Evolutionary conservation across 768 basidiomycete species (phyloP).

Genomic region (Amyloporia xantha): DNA sequence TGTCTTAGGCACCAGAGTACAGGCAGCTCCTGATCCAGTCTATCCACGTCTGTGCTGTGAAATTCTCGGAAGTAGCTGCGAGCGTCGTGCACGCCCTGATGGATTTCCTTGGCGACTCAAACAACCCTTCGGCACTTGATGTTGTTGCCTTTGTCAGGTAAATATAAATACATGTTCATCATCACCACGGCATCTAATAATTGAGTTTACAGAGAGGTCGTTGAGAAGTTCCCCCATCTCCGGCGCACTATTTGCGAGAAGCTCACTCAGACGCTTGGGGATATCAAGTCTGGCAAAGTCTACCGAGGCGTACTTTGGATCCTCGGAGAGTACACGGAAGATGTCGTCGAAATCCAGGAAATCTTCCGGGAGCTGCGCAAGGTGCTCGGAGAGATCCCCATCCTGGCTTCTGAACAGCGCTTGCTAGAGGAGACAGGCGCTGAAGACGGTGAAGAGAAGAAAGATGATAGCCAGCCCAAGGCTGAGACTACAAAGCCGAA

Average conservation of each 20-base stretch:
- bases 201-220: conserved; percentile 63
- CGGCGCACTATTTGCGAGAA: conserved; percentile 80
- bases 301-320: conserved; percentile 97
- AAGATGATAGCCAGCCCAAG: conserved; percentile 45
- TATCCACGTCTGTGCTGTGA: conserved; percentile 93
- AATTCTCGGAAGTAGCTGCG: conserved; percentile 94
- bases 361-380: conserved; percentile 76
- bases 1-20: conserved; percentile 80
- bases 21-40: conserved; percentile 94
- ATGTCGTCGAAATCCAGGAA: conserved; percentile 56
- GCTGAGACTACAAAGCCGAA: conserved; percentile 51
- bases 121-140: conserved; percentile 91
- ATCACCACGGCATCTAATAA: neutral
- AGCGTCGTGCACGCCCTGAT: conserved; percentile 90
- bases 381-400: conserved; percentile 95
- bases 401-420: conserved; percentile 83
- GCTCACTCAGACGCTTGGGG: conserved; percentile 69
- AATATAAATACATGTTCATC: conserved; percentile 9
- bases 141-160: conserved; percentile 81
- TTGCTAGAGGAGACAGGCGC: conserved; percentile 70
- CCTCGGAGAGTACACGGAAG: conserved; percentile 89
- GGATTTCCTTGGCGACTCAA: conserved; percentile 93
- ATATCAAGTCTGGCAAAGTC: conserved; percentile 95
- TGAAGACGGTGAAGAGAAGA: conserved; percentile 42
- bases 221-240: conserved; percentile 92